Percentiles rank a stretch among this genome's conserved stretches.
Conservation (phyloP, 2,329 filamentous ascomycete species). For the Talaromyces albobiverticillius region DNA sequence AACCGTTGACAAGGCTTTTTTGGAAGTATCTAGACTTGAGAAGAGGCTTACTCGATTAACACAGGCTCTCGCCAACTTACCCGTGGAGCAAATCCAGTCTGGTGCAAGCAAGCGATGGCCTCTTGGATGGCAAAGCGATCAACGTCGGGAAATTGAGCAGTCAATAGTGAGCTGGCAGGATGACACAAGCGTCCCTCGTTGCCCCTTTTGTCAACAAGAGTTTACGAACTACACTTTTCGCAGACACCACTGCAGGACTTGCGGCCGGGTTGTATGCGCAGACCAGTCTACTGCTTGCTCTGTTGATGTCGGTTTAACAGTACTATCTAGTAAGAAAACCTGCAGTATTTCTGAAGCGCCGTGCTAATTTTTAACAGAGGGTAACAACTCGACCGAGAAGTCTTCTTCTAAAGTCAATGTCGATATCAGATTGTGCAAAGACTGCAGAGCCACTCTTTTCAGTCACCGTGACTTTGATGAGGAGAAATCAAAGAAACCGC, state of each 20-base stretch:
- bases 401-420: conserved; percentile 60
- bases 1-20: conserved; percentile 75
- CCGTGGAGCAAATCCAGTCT: conserved; percentile 61
- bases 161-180: conserved; percentile 95
- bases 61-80: conserved; percentile 72
- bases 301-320: conserved; percentile 74
- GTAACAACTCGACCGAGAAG: conserved; percentile 40
- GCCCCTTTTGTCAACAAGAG: conserved; percentile 93
- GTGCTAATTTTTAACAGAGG: conserved; percentile 8
- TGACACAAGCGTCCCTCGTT: conserved; percentile 73
- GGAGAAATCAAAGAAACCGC: conserved; percentile 64
- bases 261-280: conserved; percentile 87
- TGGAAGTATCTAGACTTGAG: conserved; percentile 86
- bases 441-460: conserved; percentile 73
- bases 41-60: conserved; percentile 90
- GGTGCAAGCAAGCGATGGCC: conserved; percentile 47
- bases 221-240: conserved; percentile 92
- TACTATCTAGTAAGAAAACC: conserved; percentile 58
- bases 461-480: conserved; percentile 73
- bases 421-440: conserved; percentile 87
- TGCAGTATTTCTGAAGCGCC: not conserved
- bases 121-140: conserved; percentile 66
- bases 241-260: conserved; percentile 90
- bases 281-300: conserved; percentile 84
- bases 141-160: conserved; percentile 80